Evolutionary conservation across 495 filamentous ascomycete genomes (phyloP).

Genomic region (Saxispiralis lemnorum): DNA sequence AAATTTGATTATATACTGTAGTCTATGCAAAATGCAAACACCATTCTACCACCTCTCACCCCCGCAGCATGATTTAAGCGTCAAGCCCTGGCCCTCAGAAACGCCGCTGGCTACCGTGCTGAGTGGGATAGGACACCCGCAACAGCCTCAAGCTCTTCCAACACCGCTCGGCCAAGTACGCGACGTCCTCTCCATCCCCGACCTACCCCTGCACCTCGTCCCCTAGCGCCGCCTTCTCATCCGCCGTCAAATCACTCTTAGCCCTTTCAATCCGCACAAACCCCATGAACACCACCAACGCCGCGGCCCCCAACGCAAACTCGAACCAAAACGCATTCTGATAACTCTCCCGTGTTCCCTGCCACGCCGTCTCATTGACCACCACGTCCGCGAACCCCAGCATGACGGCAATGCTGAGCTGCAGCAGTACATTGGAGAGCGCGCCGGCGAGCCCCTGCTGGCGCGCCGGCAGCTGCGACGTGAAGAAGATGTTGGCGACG

Average conservation of each 20-base stretch:
- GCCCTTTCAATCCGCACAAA: constrained; percentile 41
- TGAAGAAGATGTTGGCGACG: constrained; percentile 71
- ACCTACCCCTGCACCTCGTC: too few relatives aligned
- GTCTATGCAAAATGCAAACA: too few relatives aligned
- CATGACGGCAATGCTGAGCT: constrained; percentile 61
- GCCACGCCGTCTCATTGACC: constrained; percentile 33
- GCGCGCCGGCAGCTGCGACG: constrained; percentile 48
- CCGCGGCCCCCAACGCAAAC: constrained; percentile 35
- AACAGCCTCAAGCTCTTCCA: too few relatives aligned
- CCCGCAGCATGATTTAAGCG: too few relatives aligned
- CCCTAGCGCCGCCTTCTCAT: constrained; percentile 11
- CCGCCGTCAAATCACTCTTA: constrained; percentile 12
- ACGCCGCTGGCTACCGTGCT: too few relatives aligned
- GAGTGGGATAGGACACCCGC: too few relatives aligned
- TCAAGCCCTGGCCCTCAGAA: too few relatives aligned
- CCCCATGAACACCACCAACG: constrained; percentile 37
- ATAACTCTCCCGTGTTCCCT: constrained; percentile 34
- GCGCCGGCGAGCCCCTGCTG: constrained; percentile 65
- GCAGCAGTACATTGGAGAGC: constrained; percentile 21
- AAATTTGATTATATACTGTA: too few relatives aligned
- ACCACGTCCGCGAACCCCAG: constrained; percentile 61
- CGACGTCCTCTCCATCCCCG: too few relatives aligned
- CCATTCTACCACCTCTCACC: too few relatives aligned
- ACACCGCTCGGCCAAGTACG: too few relatives aligned
- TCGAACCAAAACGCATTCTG: constrained; percentile 57